Percentiles rank a stretch among this genome's conserved stretches.
Conservation (phyloP, 1,284 basidiomycete genomes). For the Coniferiporia weirii region DNA sequence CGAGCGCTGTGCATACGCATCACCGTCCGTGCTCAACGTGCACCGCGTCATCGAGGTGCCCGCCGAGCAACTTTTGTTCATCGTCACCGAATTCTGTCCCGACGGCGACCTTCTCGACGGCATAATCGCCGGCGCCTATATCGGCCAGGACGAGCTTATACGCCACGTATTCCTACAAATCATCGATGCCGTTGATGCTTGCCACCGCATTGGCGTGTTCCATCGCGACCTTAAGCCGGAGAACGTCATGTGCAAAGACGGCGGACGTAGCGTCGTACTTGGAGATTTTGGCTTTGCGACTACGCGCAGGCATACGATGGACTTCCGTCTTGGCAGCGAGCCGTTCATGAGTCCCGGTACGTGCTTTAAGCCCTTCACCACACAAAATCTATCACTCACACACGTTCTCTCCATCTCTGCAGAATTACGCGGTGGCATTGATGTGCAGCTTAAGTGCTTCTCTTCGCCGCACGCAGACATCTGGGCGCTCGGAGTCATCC, state of each 20-base stretch:
- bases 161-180: conserved; percentile 88
- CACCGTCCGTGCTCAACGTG: conserved; percentile 54
- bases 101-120: conserved; percentile 92
- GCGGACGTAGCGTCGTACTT: conserved; percentile 73
- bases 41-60: conserved; percentile 50
- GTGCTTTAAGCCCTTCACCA: conserved; percentile 25
- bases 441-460: conserved; percentile 67
- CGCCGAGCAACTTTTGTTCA: conserved; percentile 38
- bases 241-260: conserved; percentile 87
- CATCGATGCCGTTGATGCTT: conserved; percentile 89
- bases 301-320: conserved; percentile 79
- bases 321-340: conserved; percentile 94
- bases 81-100: conserved; percentile 68
- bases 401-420: conserved; percentile 28
- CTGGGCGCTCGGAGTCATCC: conserved; percentile 95
- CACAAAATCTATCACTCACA: conserved; percentile 14
- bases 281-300: conserved; percentile 98
- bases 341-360: conserved; percentile 95
- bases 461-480: conserved; percentile 90
- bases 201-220: conserved; percentile 85
- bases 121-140: conserved; percentile 71
- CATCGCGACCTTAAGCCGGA: conserved; percentile 98
- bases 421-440: conserved; percentile 91
- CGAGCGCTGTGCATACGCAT: conserved; percentile 43
- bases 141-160: conserved; percentile 78